Evolutionary conservation across 495 filamentous ascomycete genomes (phyloP).

Genomic region (Annulohypoxylon moriforme): DNA sequence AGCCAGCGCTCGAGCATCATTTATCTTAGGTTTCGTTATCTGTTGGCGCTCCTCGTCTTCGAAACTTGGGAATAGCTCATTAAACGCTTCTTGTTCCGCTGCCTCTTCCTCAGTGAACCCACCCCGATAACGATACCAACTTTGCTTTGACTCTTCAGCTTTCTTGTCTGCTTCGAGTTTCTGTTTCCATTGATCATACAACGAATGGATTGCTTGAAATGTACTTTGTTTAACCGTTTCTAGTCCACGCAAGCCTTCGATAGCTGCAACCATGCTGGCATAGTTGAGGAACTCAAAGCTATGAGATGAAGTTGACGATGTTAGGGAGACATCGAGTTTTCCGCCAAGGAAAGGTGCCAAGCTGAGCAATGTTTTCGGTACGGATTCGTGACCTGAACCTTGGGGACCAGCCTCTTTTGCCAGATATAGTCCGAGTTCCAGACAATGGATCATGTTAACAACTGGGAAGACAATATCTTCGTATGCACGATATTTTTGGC

Average conservation of each 20-base stretch:
- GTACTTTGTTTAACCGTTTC: slow-evolving; percentile 54
- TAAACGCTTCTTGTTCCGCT: slow-evolving; percentile 79
- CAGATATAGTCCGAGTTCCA: slow-evolving; percentile 80
- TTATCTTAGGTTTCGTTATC: slow-evolving; percentile 24
- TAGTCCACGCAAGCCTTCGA: slow-evolving; percentile 53
- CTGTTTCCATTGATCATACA: slow-evolving; percentile 82
- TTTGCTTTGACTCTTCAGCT: slow-evolving; percentile 73
- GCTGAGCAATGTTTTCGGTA: slow-evolving; percentile 56
- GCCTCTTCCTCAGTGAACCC: slow-evolving; percentile 78
- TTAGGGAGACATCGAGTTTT: slow-evolving; percentile 37
- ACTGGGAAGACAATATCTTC: slow-evolving; percentile 84
- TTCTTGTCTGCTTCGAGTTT: slow-evolving; percentile 78
- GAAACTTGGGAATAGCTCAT: slow-evolving; percentile 83
- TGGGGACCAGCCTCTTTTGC: slow-evolving; percentile 52
- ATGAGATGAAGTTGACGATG: slow-evolving; percentile 49
- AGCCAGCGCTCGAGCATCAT: slow-evolving; percentile 57
- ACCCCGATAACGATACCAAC: slow-evolving; percentile 84
- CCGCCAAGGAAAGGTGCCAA: slow-evolving; percentile 75
- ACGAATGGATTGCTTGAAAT: slow-evolving; percentile 68
- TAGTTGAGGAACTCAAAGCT: slow-evolving; percentile 61
- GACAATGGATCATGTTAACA: slow-evolving; percentile 81
- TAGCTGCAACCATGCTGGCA: slow-evolving; percentile 51
- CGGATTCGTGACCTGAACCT: slow-evolving; percentile 39
- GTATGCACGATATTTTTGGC: slow-evolving; percentile 75
- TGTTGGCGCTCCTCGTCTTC: slow-evolving; percentile 59